Evolutionary conservation across 495 filamentous ascomycete species (phyloP).

Genomic region (Tuber magnatum): DNA sequence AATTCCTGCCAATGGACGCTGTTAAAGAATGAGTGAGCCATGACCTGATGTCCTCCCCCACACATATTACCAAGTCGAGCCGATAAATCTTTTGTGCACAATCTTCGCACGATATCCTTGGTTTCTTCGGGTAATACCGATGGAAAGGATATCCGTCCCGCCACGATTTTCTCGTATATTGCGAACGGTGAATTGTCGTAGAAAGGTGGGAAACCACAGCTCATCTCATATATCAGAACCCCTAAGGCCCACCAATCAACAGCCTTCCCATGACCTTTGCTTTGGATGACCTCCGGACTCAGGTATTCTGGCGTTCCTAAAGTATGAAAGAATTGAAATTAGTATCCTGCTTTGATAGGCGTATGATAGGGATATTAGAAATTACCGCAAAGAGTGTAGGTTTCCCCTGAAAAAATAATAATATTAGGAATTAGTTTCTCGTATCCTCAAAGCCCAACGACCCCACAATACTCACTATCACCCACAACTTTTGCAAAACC

Average conservation of each 20-base stretch:
- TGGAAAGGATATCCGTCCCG: slow-evolving; percentile 65
- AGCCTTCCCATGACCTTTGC: slow-evolving; percentile 86
- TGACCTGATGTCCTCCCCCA: slow-evolving; percentile 74
- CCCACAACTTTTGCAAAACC: slow-evolving; percentile 85
- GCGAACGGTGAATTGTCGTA: slow-evolving; percentile 95
- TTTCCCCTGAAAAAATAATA: slow-evolving; percentile 54
- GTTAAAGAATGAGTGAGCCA: slow-evolving; percentile 78
- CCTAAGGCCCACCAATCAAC: slow-evolving; percentile 99
- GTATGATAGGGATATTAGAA: neutral
- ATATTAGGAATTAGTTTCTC: neutral
- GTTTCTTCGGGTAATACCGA: slow-evolving; percentile 63
- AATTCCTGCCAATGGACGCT: slow-evolving; percentile 80
- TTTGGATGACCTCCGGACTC: slow-evolving; percentile 92
- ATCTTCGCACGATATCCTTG: slow-evolving; percentile 70
- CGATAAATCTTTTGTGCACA: slow-evolving; percentile 84
- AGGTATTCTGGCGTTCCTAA: slow-evolving; percentile 84
- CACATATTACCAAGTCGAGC: slow-evolving; percentile 82
- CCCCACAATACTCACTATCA: slow-evolving; percentile 45
- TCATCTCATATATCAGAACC: slow-evolving; percentile 91
- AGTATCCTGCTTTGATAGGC: neutral
- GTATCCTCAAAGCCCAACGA: neutral
- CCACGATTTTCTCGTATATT: slow-evolving; percentile 88
- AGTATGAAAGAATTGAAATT: slow-evolving; percentile 1
- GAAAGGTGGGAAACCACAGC: slow-evolving; percentile 93
- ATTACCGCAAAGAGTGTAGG: slow-evolving; percentile 78